phyloP scores from a whole-genome alignment of 331 rosid species.

The Phaseolus coccineus region DNA sequence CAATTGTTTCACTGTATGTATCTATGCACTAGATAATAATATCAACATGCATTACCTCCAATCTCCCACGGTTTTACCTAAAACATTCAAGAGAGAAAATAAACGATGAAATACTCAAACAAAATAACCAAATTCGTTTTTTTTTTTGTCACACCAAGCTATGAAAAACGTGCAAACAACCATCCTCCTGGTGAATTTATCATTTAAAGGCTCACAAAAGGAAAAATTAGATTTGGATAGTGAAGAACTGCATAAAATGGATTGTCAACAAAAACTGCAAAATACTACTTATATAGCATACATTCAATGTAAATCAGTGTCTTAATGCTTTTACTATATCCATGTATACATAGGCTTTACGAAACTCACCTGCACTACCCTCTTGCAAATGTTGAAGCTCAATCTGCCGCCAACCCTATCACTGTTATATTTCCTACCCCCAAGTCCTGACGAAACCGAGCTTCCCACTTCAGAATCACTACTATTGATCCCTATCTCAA shows the following conservation, averaged over 20 bases:
- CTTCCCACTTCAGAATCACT: conserved; percentile 64
- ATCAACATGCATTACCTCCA: conserved; percentile 27
- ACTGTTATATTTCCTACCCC: conserved; percentile 60
- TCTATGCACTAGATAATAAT: not conserved
- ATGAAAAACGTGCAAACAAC: conserved; percentile 11
- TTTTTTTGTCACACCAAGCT: not conserved
- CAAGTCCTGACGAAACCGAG: conserved; percentile 51
- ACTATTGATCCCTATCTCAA: conserved; percentile 77
- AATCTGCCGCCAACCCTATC: conserved; percentile 77
- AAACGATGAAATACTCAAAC: not conserved
- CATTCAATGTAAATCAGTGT: conserved; percentile 2
- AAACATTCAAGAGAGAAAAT: conserved; percentile 22
- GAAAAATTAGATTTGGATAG: not conserved
- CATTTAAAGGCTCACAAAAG: conserved; percentile 17
- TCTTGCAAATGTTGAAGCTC: conserved; percentile 94
- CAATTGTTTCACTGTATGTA: not conserved
- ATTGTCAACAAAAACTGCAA: not conserved
- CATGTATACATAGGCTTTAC: not conserved
- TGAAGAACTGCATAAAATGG: conserved; percentile 28
- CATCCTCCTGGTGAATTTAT: not conserved
- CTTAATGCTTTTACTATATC: conserved; percentile 7
- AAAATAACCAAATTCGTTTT: conserved; percentile 12
- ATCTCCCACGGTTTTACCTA: conserved; percentile 6
- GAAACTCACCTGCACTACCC: conserved; percentile 85
- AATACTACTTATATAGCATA: not conserved